phyloP scores from a whole-genome alignment of 2,329 filamentous ascomycete genomes.

The Monosporascus sp. region DNA sequence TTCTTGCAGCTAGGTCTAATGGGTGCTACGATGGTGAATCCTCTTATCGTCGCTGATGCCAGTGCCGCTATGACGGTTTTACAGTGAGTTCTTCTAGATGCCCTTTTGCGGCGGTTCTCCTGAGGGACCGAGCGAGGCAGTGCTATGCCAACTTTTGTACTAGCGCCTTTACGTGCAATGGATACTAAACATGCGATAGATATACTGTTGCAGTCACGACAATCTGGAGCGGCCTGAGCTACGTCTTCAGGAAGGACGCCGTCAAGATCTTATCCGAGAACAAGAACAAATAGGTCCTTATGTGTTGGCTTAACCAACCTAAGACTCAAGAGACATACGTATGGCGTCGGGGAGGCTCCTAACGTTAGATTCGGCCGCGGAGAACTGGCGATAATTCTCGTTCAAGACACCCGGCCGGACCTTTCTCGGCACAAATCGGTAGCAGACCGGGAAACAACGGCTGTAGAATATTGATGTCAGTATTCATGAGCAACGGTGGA shows the following conservation, averaged over 20 bases:
- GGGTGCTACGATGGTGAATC: conserved; percentile 75
- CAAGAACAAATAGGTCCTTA: conserved; percentile 14
- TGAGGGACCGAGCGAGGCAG: too few relatives aligned
- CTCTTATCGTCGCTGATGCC: conserved; percentile 61
- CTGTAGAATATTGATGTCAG: too few relatives aligned
- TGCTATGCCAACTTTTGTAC: too few relatives aligned
- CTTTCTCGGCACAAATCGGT: too few relatives aligned
- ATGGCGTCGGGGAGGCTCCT: too few relatives aligned
- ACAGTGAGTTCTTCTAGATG: conserved; percentile 48
- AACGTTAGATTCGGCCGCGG: too few relatives aligned
- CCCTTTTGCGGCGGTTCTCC: too few relatives aligned
- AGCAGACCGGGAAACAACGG: too few relatives aligned
- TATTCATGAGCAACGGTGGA: too few relatives aligned
- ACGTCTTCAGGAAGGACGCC: conserved; percentile 83
- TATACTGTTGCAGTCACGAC: conserved; percentile 86
- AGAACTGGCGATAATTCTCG: too few relatives aligned
- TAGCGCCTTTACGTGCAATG: neutral
- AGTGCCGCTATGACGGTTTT: conserved; percentile 50
- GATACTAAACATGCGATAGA: conserved; percentile 39
- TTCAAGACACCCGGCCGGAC: too few relatives aligned
- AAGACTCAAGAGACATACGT: neutral
- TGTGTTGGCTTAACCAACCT: neutral
- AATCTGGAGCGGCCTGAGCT: conserved; percentile 88
- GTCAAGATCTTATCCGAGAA: conserved; percentile 68
- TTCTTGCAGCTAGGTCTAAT: conserved; percentile 85